A percentile compares a stretch with the other conserved stretches of the same genome.
Conservation (phyloP, 1,139 yeast species). For the Pichia sp. region DNA sequence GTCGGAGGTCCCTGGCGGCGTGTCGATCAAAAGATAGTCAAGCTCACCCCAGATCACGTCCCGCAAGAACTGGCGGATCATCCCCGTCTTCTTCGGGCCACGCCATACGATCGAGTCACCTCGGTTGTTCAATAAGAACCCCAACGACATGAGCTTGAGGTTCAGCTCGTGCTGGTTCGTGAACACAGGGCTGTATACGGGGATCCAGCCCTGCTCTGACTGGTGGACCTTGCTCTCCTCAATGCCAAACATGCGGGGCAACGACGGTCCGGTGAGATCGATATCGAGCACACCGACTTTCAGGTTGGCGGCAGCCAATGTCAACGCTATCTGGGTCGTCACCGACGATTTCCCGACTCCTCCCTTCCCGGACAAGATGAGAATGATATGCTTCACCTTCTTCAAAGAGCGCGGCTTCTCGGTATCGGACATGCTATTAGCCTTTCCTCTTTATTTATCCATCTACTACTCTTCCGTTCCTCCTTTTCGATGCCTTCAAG, state of each 20-base stretch:
- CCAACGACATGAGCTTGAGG: constrained; percentile 70
- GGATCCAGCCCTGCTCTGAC: constrained; percentile 82
- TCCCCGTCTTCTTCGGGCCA: constrained; percentile 97
- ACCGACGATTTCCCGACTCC: constrained; percentile 97
- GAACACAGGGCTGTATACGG: constrained; percentile 48
- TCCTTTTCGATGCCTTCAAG: not conserved
- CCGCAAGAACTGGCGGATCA: constrained; percentile 87
- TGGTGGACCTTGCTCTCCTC: constrained; percentile 79
- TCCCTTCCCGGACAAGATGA: constrained; percentile 91
- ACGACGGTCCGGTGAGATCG: constrained; percentile 94
- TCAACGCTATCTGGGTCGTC: constrained; percentile 85
- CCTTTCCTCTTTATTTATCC: not conserved
- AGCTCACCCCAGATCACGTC: constrained; percentile 87
- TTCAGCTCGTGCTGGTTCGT: constrained; percentile 24
- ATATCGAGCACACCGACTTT: constrained; percentile 92
- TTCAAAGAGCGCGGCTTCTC: constrained; percentile 51
- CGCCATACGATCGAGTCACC: constrained; percentile 96
- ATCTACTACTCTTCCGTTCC: not conserved
- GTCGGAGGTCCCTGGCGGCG: constrained; percentile 98
- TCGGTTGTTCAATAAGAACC: constrained; percentile 75
- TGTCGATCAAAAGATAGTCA: constrained; percentile 85
- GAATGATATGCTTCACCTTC: constrained; percentile 68
- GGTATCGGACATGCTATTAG: constrained; percentile 9
- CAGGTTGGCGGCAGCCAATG: constrained; percentile 63
- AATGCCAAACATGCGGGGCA: constrained; percentile 94